Base-by-base conservation (phyloP, 495 filamentous ascomycete species). In the Elaphomyces granulatus region DNA sequence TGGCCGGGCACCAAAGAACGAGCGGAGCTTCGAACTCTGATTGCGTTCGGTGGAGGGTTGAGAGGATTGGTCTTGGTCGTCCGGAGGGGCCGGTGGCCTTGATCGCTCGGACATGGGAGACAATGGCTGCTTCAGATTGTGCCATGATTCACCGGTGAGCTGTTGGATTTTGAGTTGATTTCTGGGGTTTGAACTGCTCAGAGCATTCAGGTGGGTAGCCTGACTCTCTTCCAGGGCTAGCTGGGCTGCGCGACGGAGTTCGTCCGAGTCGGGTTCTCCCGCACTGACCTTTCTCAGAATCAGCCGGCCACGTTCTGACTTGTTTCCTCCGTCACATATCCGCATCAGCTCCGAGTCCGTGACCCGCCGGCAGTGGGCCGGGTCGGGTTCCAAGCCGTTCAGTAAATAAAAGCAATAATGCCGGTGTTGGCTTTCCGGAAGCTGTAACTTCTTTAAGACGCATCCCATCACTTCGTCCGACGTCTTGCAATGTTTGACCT, bases 251-350 rank as follows among this genome's bases (percentile, higher is more conserved):
- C 81, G 73, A 46, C 78, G 73, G 40, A 94, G 66, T 54, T 95
- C 86, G 19, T 83, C 68, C 17, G 74, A 68, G 31, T 85, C 81
- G 6, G 87, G 87, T 48, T 92, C 83, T 9, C 85, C 87, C 16
- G 79, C 74, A 53, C 87, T 83, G 17, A 90, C 83, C 53, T 88
- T 87, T 17, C 87, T 69, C 2, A 99, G 66, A 38, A 99, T 95
- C 37, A 99, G 70, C 18, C 87, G 76, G 43, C 84, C 85, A 41
- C 92, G 75, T 52, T 99, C 92, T 2, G 80, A 75, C 40, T 56
- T 61, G 36, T 60, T 53, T 38, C 43, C 42, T 15, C 83, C 67
- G 40, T 65, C 61, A 50, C 86, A 84, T 31, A 96, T 78, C 34
- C 83, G 76, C 68, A 92, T 77, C 12, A 96, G 64, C 52, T 99